Base-by-base conservation (phyloP, 495 filamentous ascomycete genomes). In the Tetracladium setigerum region DNA sequence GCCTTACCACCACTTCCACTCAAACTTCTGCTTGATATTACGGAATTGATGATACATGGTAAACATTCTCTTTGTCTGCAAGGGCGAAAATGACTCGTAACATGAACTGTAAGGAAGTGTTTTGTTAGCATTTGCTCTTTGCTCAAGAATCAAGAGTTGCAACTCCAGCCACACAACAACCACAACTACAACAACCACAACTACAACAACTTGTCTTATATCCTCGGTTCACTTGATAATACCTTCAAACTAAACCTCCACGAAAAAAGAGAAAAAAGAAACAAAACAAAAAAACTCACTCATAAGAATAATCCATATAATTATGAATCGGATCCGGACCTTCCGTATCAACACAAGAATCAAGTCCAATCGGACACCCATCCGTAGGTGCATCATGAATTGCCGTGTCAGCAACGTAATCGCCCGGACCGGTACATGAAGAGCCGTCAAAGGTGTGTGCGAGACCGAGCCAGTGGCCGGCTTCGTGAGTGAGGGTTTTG, bases 381-480 rank as follows among this genome's bases (percentile, higher is more conserved):
- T 62, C 66, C n/a, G 74, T 69, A n/a, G 70, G 52, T 27, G 58
- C 59, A 6, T 56, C 58, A 66, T 84, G 69, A 15, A 70, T 54
- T 0, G 79, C 74, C 34, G 82, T 84, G 46, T 84, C 81, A 33
- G 65, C 58, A 19, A 85, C 68, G 12, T 46, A 69, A 58, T 83
- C 82, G 9, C 79, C 79, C 2, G 55, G 43, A 10, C 73, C 67
- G 4, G 51, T 56, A 61, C 81, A 84, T 7, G 68, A 68, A 10
- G 10, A n/a, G 24, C 78, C 82, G 66, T 84, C 70, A 66, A 84
- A 85, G 30, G 77, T 81, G 57, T 85, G 81, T 62, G 73, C 71
- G 22, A 84, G 66, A 39, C 77, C 74, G 44, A 84, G 66, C 78
- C 79, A 84, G 64, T 85, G 81, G 13, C 79, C 81, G 36, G 78